phyloP scores from a whole-genome alignment of 768 basidiomycete species.

The Roridomyces roridus region DNA sequence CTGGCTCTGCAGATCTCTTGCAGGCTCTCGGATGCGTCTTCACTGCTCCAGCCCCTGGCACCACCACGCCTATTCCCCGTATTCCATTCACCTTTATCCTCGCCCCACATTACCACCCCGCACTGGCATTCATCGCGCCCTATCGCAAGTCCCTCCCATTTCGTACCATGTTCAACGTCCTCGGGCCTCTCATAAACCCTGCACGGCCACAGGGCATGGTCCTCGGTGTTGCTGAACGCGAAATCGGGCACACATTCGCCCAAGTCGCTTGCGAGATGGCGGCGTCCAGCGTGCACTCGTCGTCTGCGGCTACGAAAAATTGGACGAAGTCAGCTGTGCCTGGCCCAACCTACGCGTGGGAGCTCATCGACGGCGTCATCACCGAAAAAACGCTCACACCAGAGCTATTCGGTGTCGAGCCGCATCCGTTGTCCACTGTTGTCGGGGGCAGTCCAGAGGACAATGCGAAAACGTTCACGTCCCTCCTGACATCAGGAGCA shows the following conservation, averaged over 20 bases:
- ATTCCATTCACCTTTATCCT: slow-evolving; percentile 93
- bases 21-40: slow-evolving; percentile 84
- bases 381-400: slow-evolving; percentile 68
- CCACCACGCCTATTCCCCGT: slow-evolving; percentile 62
- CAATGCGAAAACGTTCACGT: slow-evolving; percentile 78
- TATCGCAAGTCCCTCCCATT: slow-evolving; percentile 88
- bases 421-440: slow-evolving; percentile 74
- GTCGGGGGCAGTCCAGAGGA: slow-evolving; percentile 75
- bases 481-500: slow-evolving; percentile 64
- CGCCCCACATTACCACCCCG: slow-evolving; percentile 92
- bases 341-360: slow-evolving; percentile 89
- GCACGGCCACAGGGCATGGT: slow-evolving; percentile 88
- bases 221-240: slow-evolving; percentile 84
- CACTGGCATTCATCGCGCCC: slow-evolving; percentile 81
- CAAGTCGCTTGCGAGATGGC: slow-evolving; percentile 69
- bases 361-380: slow-evolving; percentile 73
- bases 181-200: slow-evolving; percentile 95
- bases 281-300: slow-evolving; percentile 87
- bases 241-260: slow-evolving; percentile 84
- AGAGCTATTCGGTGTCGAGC: slow-evolving; percentile 75
- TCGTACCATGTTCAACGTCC: slow-evolving; percentile 94
- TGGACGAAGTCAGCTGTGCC: slow-evolving; percentile 96
- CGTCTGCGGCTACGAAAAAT: slow-evolving; percentile 88
- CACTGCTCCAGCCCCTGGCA: slow-evolving; percentile 61
- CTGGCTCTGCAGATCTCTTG: slow-evolving; percentile 93